A percentile compares a stretch with the other conserved stretches of the same genome.
These are phyloP conservation scores for Corynascus novoguineensis DNA, from an alignment of 495 filamentous ascomycete species.

Conservation along the genomic window DNA sequence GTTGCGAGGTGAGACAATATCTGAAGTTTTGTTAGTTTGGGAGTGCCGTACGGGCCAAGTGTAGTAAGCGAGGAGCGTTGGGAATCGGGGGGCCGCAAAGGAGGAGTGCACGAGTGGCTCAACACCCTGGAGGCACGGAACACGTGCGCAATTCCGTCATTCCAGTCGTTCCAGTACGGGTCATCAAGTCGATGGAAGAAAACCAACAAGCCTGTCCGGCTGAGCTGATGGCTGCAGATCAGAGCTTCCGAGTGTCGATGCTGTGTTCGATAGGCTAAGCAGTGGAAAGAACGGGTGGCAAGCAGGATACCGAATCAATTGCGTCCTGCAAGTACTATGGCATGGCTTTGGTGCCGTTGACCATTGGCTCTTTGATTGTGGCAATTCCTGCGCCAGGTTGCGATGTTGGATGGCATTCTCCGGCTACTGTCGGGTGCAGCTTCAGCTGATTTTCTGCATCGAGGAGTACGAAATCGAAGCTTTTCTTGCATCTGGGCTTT, in stretches of 20 bases:
- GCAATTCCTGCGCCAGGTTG: neutral
- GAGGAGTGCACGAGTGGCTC: neutral
- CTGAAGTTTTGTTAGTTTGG: too few species aligned
- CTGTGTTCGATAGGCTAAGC: neutral
- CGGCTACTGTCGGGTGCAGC: too few species aligned
- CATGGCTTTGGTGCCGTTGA: slow-evolving; percentile 5
- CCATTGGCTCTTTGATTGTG: slow-evolving; percentile 1
- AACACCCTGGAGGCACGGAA: neutral
- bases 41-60: neutral
- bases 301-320: too few species aligned
- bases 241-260: neutral
- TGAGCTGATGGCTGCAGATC: slow-evolving; percentile 13
- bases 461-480: too few species aligned
- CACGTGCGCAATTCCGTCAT: neutral
- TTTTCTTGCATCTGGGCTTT: too few species aligned
- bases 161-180: neutral
- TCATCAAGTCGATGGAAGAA: neutral
- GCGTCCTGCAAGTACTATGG: too few species aligned
- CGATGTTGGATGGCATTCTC: neutral
- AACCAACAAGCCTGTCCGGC: slow-evolving; percentile 6
- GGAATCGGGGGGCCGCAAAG: neutral
- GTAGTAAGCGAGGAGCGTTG: neutral
- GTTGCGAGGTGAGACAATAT: neutral
- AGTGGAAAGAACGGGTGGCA: too few species aligned
- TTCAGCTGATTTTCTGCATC: too few species aligned